Evolutionary conservation across 495 filamentous ascomycete genomes (phyloP), one percentile per base, ranked within the genome.

Genomic region (Platismatia glauca): DNA sequence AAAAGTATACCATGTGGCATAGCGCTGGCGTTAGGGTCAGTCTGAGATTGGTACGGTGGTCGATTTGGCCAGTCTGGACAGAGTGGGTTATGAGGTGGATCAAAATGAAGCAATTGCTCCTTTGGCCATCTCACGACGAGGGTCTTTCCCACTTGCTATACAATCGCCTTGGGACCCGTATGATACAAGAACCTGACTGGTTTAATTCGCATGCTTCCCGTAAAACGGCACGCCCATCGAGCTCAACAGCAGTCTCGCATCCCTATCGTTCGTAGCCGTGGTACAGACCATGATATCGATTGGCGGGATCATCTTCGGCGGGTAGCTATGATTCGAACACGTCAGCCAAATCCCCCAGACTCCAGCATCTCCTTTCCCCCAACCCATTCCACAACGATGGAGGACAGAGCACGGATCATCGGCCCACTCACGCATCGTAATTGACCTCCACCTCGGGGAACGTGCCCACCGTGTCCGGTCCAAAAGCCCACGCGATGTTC

Each of bases 361-460:
- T 33, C 22, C 24, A 46, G 1, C 33, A 29, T 44, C 35, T 44
- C 34, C 27, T 24, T 38, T 29, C 22, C 27, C 35, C 20, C 13
- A 29, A 33, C 15, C 18, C 24, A 59, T 44, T 22, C 43, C 11
- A 11, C 12, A 59, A 39, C 35, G 7, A 24, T 12, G 13, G 1
- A 55, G 12, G 29, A 57, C n/a, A n/a, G n/a, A n/a, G n/a, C n/a
- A n/a, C n/a, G n/a, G 33, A 38, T 16, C 11, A 59, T 48, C 37
- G 62, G 20, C 20, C 15, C 52, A 84, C 91, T 83, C 75, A 96
- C 91, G 83, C 81, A 75, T 91, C 88, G 71, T 91, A 93, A 75
- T 95, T 95, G 50, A 88, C 81, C 73, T 96, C 91, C 59, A 97
- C 81, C 76, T 98, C 94, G 0, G 95, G 95, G 74, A 97, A 97